Evolutionary conservation across 2,329 filamentous ascomycete genomes (phyloP).

Genomic region (Fusarium nygamai): DNA sequence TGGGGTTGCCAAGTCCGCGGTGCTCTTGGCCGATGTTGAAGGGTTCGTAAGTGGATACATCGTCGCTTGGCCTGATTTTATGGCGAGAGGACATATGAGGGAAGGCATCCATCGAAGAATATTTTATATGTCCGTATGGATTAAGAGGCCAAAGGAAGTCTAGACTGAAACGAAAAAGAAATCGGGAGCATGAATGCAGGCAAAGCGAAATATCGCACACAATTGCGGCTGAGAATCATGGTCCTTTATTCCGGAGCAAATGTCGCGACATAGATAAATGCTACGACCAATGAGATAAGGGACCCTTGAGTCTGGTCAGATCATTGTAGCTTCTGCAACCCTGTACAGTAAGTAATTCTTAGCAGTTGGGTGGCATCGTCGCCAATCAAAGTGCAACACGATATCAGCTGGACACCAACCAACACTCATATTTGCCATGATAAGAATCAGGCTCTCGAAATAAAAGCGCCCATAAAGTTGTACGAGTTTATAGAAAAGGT

Average conservation of each 20-base stretch:
- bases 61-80: not conserved
- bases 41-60: not conserved
- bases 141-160: rapidly evolving
- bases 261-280: rapidly evolving
- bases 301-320: not conserved
- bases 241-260: not conserved
- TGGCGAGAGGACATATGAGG: not conserved
- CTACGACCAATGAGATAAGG: rapidly evolving
- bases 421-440: not conserved
- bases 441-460: rapidly evolving
- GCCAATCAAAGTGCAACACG: not conserved
- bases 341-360: not conserved
- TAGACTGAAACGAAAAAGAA: rapidly evolving
- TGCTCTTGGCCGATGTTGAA: not conserved
- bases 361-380: rapidly evolving
- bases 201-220: no score
- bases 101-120: rapidly evolving
- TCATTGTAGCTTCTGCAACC: not conserved
- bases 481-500: rapidly evolving
- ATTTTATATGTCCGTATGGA: rapidly evolving
- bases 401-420: not conserved
- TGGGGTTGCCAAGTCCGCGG: not conserved
- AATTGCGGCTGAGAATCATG: not conserved
- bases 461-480: rapidly evolving
- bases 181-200: rapidly evolving